A percentile compares a stretch with the other conserved stretches of the same genome.
phyloP scores from a whole-genome alignment of 352 stramenopile species.

The Pythium volutum region DNA sequence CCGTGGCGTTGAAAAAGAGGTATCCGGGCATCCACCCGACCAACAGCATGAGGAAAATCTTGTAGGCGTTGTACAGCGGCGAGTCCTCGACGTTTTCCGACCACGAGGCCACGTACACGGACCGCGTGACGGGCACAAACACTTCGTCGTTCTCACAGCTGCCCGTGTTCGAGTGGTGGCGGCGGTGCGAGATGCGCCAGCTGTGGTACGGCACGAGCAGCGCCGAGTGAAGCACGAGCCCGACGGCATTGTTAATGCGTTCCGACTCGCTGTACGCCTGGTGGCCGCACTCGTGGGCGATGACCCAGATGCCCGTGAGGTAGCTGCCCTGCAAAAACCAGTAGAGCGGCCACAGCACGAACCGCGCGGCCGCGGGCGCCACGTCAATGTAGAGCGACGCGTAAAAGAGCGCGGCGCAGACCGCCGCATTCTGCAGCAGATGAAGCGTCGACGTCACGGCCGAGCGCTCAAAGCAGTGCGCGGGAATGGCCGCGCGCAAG shows the following conservation, averaged over 20 bases:
- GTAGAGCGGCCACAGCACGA: conserved; percentile 92
- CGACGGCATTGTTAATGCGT: conserved; percentile 95
- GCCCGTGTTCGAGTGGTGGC: conserved; percentile 96
- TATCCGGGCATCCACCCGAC: conserved; percentile 98
- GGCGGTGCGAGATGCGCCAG: conserved; percentile 95
- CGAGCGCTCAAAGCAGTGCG: conserved; percentile 96
- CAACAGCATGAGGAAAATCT: conserved; percentile 92
- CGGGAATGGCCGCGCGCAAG: conserved; percentile 89
- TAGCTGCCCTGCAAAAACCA: conserved; percentile 98
- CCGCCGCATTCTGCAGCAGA: conserved; percentile 89
- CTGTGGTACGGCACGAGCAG: conserved; percentile 98
- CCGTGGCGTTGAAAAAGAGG: conserved; percentile 94
- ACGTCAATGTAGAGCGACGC: conserved; percentile 73
- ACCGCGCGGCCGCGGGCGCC: conserved; percentile 42
- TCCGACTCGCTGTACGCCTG: conserved; percentile 94
- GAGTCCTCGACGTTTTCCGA: conserved; percentile 89
- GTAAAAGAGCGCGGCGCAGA: conserved; percentile 90
- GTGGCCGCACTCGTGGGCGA: conserved; percentile 98
- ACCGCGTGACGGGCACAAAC: conserved; percentile 91
- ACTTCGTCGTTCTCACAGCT: conserved; percentile 96
- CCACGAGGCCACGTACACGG: conserved; percentile 54
- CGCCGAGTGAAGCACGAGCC: conserved; percentile 95
- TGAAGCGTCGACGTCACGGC: conserved; percentile 91
- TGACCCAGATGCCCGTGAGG: conserved; percentile 96
- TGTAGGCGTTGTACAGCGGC: conserved; percentile 93